Conservation (phyloP, 169 alveolate species). For the Plasmodium knowlesi region DNA sequence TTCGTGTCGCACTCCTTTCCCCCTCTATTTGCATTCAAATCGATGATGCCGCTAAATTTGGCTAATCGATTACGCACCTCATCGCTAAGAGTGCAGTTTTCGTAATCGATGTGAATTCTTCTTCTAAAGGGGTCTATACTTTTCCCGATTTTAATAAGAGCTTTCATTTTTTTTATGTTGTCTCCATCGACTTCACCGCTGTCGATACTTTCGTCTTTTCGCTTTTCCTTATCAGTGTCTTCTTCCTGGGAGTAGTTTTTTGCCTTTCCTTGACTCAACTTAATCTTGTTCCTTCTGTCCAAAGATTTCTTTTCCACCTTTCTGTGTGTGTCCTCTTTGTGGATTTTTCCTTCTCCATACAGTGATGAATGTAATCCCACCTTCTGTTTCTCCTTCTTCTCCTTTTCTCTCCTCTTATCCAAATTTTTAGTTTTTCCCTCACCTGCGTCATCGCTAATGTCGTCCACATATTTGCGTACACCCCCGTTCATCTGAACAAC, state of each 20-base stretch:
- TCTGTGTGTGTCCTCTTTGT: neutral
- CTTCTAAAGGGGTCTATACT: constrained; percentile 27
- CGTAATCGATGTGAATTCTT: neutral
- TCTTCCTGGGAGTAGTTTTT: neutral
- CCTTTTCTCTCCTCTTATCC: neutral
- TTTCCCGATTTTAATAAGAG: neutral
- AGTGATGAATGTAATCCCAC: neutral
- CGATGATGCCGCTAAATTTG: constrained; percentile 13
- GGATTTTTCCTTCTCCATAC: neutral
- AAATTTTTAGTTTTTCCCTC: neutral
- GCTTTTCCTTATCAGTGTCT: neutral
- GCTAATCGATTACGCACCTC: neutral
- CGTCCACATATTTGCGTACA: neutral
- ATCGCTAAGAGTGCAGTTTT: neutral
- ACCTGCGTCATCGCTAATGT: neutral
- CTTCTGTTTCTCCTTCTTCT: neutral
- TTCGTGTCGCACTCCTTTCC: neutral
- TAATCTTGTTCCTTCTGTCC: neutral
- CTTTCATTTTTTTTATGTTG: neutral
- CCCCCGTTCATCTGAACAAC: neutral
- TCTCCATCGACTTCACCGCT: neutral
- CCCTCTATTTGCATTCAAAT: constrained; percentile 15
- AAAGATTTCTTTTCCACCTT: neutral
- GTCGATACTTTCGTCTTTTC: neutral
- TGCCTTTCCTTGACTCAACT: neutral